Conservation (phyloP, 148 eudicot species). For the Heliosperma pusillum region DNA sequence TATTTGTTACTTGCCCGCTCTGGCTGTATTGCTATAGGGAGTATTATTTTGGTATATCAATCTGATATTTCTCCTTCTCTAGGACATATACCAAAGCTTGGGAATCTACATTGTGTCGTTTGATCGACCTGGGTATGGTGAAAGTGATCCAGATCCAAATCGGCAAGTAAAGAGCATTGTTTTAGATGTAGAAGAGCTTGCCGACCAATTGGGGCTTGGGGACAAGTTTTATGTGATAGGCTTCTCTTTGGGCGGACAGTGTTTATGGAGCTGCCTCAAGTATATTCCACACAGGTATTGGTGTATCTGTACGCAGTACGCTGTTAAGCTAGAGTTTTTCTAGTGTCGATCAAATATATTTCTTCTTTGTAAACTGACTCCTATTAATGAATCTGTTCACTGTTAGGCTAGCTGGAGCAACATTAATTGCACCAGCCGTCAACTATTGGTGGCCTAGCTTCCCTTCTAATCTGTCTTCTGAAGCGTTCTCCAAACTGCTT, state of each 20-base stretch:
- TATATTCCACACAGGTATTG: conserved; percentile 73
- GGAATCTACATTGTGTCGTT: conserved; percentile 59
- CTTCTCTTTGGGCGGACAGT: conserved; percentile 63
- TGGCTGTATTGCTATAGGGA: neutral
- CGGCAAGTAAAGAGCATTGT: conserved; percentile 47
- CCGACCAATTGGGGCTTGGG: conserved; percentile 64
- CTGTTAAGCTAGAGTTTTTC: too few relatives aligned
- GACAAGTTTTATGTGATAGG: conserved; percentile 60
- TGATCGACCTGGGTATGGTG: conserved; percentile 79
- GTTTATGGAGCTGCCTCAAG: conserved; percentile 58
- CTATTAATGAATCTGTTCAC: neutral
- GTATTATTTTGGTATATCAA: too few relatives aligned
- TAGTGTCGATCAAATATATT: neutral
- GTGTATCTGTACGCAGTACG: too few relatives aligned
- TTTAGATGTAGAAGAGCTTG: conserved; percentile 67
- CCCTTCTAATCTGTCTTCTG: conserved; percentile 49
- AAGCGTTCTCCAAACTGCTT: conserved; percentile 38
- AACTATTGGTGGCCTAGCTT: conserved; percentile 76
- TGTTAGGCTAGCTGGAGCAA: conserved; percentile 64
- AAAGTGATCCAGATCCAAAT: conserved; percentile 69
- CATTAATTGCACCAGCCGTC: conserved; percentile 55
- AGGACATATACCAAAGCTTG: conserved; percentile 45
- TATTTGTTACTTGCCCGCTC: neutral
- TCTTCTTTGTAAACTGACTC: neutral
- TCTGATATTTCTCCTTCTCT: neutral